Base-by-base conservation (phyloP, 306 rosid species). In the Crataegus laevigata region DNA sequence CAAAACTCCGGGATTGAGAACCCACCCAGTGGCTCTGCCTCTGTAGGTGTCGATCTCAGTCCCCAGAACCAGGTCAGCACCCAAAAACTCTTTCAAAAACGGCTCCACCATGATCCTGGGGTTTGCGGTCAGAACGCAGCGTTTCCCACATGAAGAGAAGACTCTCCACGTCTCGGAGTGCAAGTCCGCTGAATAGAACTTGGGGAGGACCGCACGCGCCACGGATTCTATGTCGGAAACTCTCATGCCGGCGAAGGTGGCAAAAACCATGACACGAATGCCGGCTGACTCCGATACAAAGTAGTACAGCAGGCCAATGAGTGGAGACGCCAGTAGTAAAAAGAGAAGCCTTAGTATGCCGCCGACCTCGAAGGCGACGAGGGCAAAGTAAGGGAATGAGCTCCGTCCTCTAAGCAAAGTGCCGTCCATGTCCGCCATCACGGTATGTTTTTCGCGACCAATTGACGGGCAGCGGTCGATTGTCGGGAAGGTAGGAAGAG, bases 351-450 rank as follows among this genome's bases (percentile, higher is more conserved):
- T 77, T 15, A 92, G 65, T 34, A 88, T 51, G 2, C 97, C 96
- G 2, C 97, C 94, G 1, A 75, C 88, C 51, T 92, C 96, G 21
- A 87, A 92, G 8, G 96, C 96, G 3, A 90, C 51, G 0, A 92
- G 91, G 3, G 96, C 94, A 13, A 90, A 92, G 72, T 88, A 90
- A 2, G 97, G 96, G 59, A 90, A 92, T 0, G 97, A 90, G 77
- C 96, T 92, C 0, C 92, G 76, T 1, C 96, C 94, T 13, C 85
- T 73, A 3, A 92, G 87, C 15, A 92, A 66, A 0, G 97, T 90
- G 10, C 97, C 96, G n/a, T 92, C 97, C 96, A 92, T 86, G 85
- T 92, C 94, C 0, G 92, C 91, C 4, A 92, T 94, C 22, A 92
- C 94, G 0, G 96, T 79, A 42, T 92, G 84, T 3, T 86, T 86